These are phyloP conservation scores for Fusarium cicatricum DNA, from an alignment of 2,329 filamentous ascomycete species.

Conservation along the genomic window DNA sequence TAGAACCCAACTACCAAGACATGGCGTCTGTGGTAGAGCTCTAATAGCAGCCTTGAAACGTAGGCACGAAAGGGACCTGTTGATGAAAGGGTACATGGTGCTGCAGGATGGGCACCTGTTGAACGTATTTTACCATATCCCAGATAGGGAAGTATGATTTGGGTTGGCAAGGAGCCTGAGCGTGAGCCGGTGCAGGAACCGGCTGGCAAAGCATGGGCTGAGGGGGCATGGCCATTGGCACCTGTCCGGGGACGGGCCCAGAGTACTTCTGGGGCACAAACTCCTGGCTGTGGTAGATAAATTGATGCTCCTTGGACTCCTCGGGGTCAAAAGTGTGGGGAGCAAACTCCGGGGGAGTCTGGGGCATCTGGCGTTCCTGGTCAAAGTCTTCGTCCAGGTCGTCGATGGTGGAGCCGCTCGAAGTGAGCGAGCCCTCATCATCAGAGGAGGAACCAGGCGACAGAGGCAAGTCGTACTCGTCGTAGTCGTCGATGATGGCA, in stretches of 20 bases:
- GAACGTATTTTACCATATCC: slow-evolving; percentile 63
- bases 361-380: slow-evolving; percentile 52
- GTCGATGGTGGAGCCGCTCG: slow-evolving; percentile 61
- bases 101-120: slow-evolving; percentile 57
- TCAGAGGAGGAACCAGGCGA: slow-evolving; percentile 64
- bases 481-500: slow-evolving; percentile 53
- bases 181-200: slow-evolving; percentile 42
- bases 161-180: slow-evolving; percentile 51
- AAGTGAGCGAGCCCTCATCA: slow-evolving; percentile 64
- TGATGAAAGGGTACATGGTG: slow-evolving; percentile 61
- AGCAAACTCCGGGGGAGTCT: slow-evolving; percentile 52
- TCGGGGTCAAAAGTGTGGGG: slow-evolving; percentile 58
- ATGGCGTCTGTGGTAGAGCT: slow-evolving; percentile 1
- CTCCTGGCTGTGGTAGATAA: slow-evolving; percentile 55
- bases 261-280: slow-evolving; percentile 57
- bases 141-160: slow-evolving; percentile 61
- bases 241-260: slow-evolving; percentile 46
- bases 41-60: slow-evolving; percentile 61
- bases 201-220: slow-evolving; percentile 46
- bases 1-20: slow-evolving; percentile 8
- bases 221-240: slow-evolving; percentile 37
- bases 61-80: slow-evolving; percentile 60
- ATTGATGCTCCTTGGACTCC: slow-evolving; percentile 50
- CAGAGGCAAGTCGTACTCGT: slow-evolving; percentile 54
- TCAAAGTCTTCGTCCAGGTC: slow-evolving; percentile 60